These are phyloP conservation scores for Echinosophora koreensis DNA, from an alignment of 306 rosid species.

Conservation along the genomic window DNA sequence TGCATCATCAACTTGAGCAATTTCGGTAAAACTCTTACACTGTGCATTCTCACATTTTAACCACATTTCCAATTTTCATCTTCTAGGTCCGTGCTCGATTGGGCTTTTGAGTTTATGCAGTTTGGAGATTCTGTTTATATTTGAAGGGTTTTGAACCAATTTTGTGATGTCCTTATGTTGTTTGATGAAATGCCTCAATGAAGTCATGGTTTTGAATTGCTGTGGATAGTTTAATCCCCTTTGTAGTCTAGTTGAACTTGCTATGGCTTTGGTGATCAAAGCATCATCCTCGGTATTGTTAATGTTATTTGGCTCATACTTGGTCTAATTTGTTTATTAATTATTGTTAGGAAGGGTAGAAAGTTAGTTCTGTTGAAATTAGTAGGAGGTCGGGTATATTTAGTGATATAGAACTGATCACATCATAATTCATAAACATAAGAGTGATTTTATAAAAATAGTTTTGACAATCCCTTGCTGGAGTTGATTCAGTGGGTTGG, in stretches of 20 bases:
- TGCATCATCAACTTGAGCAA: slow-evolving; percentile 1
- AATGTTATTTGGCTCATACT: neutral
- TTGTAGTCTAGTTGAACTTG: neutral
- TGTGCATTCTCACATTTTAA: neutral
- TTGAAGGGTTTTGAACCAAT: neutral
- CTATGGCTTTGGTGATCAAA: neutral
- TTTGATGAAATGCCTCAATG: slow-evolving; percentile 38
- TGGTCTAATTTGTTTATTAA: neutral
- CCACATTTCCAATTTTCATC: neutral
- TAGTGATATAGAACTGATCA: neutral
- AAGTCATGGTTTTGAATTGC: neutral
- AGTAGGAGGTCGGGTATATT: neutral
- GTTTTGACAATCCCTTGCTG: neutral
- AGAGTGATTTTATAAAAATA: neutral
- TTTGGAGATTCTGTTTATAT: slow-evolving; percentile 4
- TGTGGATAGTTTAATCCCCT: slow-evolving; percentile 3
- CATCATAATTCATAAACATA: neutral
- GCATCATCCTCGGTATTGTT: neutral
- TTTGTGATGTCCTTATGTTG: slow-evolving; percentile 14
- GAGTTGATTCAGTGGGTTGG: neutral
- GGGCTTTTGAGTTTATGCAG: neutral
- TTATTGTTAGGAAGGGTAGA: neutral
- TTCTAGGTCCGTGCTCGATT: slow-evolving; percentile 5
- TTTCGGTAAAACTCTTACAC: slow-evolving; percentile 1
- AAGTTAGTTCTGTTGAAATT: neutral